phyloP scores from a whole-genome alignment of 768 basidiomycete genomes.

The Crepidotus variabilis region DNA sequence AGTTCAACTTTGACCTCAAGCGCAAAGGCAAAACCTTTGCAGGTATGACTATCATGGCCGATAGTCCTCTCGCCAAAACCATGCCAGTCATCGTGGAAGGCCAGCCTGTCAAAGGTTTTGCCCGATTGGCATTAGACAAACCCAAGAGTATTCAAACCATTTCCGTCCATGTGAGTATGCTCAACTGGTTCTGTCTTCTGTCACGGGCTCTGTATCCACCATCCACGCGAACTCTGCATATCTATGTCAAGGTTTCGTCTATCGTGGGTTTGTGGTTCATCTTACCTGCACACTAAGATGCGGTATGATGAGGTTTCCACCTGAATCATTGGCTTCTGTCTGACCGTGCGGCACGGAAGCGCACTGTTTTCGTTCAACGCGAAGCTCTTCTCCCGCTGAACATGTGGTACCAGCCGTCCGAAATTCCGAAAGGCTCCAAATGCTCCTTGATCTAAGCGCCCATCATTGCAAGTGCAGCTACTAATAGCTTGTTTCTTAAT shows the following conservation, averaged over 20 bases:
- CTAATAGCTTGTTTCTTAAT: background rate
- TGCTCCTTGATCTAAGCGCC: background rate
- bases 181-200: background rate
- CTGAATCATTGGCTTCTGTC: background rate
- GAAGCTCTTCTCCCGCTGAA: background rate
- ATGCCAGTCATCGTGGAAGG: conserved; percentile 34
- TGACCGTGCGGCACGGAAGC: background rate
- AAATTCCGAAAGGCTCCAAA: background rate
- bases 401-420: background rate
- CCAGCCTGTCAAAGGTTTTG: conserved; percentile 27
- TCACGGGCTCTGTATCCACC: background rate
- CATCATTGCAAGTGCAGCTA: background rate
- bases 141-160: conserved; percentile 46
- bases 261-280: background rate
- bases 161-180: conserved; percentile 40
- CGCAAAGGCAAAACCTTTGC: conserved; percentile 39
- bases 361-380: background rate
- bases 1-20: conserved; percentile 24
- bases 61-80: conserved; percentile 31
- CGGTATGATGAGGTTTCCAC: background rate
- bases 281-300: background rate
- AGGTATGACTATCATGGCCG: conserved; percentile 41
- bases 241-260: background rate
- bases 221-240: background rate
- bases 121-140: conserved; percentile 29